phyloP scores from a whole-genome alignment of 768 basidiomycete genomes.

The Sistotremastrum suecicum region DNA sequence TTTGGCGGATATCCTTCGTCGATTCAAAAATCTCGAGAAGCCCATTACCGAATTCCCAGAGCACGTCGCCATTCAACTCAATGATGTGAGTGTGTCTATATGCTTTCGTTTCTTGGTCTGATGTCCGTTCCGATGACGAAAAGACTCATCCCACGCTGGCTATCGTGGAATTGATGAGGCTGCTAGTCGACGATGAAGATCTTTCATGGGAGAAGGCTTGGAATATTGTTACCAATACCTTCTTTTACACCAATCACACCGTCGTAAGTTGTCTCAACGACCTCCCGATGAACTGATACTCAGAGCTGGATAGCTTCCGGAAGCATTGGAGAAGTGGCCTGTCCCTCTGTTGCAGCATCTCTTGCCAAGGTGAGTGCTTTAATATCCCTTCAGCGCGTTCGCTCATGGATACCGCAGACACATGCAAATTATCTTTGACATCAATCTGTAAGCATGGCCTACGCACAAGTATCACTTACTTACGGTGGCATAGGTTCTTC shows the following conservation, averaged over 20 bases:
- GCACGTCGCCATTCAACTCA: slow-evolving; percentile 87
- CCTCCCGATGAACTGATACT: not conserved
- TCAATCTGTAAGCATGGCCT: slow-evolving; percentile 34
- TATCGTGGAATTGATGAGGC: slow-evolving; percentile 89
- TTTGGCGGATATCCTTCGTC: slow-evolving; percentile 77
- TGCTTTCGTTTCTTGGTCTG: not conserved
- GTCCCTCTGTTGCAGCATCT: slow-evolving; percentile 77
- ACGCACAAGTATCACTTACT: too few relatives aligned
- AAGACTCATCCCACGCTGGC: slow-evolving; percentile 93
- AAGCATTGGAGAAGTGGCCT: slow-evolving; percentile 86
- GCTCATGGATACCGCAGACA: slow-evolving; percentile 30
- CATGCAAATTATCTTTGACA: slow-evolving; percentile 86
- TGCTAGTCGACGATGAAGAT: slow-evolving; percentile 87
- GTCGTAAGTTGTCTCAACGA: slow-evolving; percentile 39
- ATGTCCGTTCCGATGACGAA: not conserved
- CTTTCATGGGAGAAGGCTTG: slow-evolving; percentile 74
- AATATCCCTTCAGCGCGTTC: not conserved
- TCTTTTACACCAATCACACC: slow-evolving; percentile 94
- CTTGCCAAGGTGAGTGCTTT: slow-evolving; percentile 44
- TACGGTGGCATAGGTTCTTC: slow-evolving; percentile 27
- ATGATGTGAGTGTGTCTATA: slow-evolving; percentile 43
- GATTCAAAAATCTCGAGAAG: slow-evolving; percentile 83
- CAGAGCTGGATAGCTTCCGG: slow-evolving; percentile 26
- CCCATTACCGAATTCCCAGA: slow-evolving; percentile 73
- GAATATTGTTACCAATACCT: slow-evolving; percentile 77